Percentiles rank a stretch among this genome's conserved stretches.
Evolutionary conservation across 2,329 filamentous ascomycete genomes (phyloP).

Genomic region (Furcasterigmium sp.): DNA sequence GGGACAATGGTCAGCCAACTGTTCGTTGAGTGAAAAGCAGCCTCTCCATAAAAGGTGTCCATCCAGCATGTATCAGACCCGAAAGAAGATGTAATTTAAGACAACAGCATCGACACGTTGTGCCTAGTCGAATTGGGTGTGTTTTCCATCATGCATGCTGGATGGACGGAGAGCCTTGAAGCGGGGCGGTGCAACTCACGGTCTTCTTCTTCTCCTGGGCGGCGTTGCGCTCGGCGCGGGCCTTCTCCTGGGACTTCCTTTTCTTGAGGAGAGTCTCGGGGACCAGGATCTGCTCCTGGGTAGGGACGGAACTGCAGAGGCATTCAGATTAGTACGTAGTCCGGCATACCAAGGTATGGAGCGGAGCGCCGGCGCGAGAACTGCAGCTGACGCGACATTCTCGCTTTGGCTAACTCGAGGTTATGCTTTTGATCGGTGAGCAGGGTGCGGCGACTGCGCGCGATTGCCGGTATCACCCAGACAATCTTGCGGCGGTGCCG

Average conservation of each 20-base stretch:
- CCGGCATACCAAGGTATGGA: slow-evolving; percentile 59
- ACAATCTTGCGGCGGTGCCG: slow-evolving; percentile 6
- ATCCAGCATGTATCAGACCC: slow-evolving; percentile 70
- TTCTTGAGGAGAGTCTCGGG: slow-evolving; percentile 99
- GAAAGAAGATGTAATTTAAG: slow-evolving; percentile 94
- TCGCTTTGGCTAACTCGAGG: slow-evolving; percentile 82
- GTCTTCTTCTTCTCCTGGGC: slow-evolving; percentile 83
- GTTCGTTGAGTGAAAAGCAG: slow-evolving; percentile 6
- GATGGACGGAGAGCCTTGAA: slow-evolving; percentile 10
- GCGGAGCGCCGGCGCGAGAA: slow-evolving; percentile 84
- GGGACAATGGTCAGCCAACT: slow-evolving; percentile 7
- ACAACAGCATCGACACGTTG: slow-evolving; percentile 89
- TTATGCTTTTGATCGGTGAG: slow-evolving; percentile 77
- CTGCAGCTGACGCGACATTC: slow-evolving; percentile 91
- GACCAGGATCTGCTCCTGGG: slow-evolving; percentile 91
- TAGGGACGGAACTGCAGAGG: slow-evolving; percentile 74
- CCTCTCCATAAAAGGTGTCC: slow-evolving; percentile 15
- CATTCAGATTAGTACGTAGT: slow-evolving; percentile 73
- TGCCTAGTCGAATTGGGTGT: slow-evolving; percentile 85
- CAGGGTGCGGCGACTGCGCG: slow-evolving; percentile 9
- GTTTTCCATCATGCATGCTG: slow-evolving; percentile 73
- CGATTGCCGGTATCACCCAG: too few relatives aligned
- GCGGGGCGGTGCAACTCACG: slow-evolving; percentile 61
- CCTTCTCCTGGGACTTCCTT: slow-evolving; percentile 99
- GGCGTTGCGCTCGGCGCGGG: slow-evolving; percentile 79